These are phyloP conservation scores for Aphanomyces euteiches DNA, from an alignment of 352 stramenopile genomes.

Conservation along the genomic window DNA sequence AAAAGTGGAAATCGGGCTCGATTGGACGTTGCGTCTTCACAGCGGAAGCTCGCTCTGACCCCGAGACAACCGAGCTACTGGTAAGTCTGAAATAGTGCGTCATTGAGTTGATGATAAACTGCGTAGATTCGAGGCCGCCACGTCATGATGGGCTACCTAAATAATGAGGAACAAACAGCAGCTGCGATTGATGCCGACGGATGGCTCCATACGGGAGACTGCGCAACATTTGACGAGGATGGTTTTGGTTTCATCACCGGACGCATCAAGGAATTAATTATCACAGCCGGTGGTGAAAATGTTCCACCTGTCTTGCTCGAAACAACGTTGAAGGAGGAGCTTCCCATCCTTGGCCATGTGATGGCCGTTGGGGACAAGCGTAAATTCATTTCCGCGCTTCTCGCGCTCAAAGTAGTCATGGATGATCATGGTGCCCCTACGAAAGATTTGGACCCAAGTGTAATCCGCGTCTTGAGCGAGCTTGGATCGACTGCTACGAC, in stretches of 20 bases:
- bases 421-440: constrained; percentile 38
- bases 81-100: constrained; percentile 32
- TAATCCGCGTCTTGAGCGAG: constrained; percentile 37
- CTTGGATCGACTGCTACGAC: constrained; percentile 44
- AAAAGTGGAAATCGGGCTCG: constrained; percentile 47
- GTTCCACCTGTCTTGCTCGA: constrained; percentile 59
- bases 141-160: constrained; percentile 74
- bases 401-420: constrained; percentile 42
- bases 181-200: constrained; percentile 64
- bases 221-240: constrained; percentile 43
- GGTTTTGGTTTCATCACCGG: constrained; percentile 72
- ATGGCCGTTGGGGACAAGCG: constrained; percentile 62
- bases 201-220: constrained; percentile 65
- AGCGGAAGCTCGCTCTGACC: constrained; percentile 38
- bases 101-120: background rate
- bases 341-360: constrained; percentile 47
- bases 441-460: constrained; percentile 40
- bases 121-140: constrained; percentile 52
- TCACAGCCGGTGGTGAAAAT: constrained; percentile 74
- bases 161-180: constrained; percentile 43
- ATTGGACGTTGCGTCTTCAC: constrained; percentile 35
- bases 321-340: constrained; percentile 47
- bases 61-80: constrained; percentile 37
- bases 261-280: constrained; percentile 77
- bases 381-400: constrained; percentile 56